Evolutionary conservation across 2,329 filamentous ascomycete species (phyloP).

Genomic region (Xylaria sp.): DNA sequence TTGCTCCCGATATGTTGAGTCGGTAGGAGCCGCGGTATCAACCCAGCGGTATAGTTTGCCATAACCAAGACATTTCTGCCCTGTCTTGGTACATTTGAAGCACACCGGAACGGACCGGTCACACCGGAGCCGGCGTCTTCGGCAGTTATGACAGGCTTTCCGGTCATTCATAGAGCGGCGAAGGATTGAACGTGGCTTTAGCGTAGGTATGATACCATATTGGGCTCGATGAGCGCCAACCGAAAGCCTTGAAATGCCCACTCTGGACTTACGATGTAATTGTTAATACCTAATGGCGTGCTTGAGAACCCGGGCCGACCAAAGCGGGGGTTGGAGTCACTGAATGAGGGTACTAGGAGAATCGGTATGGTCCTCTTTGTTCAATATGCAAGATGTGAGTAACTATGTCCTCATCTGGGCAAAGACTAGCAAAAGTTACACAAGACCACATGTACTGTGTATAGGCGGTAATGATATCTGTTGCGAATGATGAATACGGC

Average conservation of each 20-base stretch:
- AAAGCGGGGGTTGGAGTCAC: not conserved
- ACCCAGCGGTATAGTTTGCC: constrained; percentile 71
- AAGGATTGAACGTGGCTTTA: not conserved
- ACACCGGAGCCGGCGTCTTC: constrained; percentile 69
- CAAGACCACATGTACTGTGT: not conserved
- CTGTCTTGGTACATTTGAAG: constrained; percentile 67
- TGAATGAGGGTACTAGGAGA: not conserved
- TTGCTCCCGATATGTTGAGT: constrained; percentile 53
- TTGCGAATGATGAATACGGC: not conserved
- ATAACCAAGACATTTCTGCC: constrained; percentile 71
- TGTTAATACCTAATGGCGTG: constrained; percentile 14
- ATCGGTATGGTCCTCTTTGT: not conserved
- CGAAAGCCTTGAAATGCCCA: not conserved
- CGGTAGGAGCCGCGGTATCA: constrained; percentile 61
- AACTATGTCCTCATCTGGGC: constrained; percentile 20
- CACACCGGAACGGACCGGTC: constrained; percentile 69
- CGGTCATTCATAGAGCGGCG: constrained; percentile 41
- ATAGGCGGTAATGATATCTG: constrained; percentile 3
- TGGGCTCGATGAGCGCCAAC: constrained; percentile 4
- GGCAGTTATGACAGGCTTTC: constrained; percentile 71
- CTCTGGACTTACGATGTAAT: constrained; percentile 4
- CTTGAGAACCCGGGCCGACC: not conserved
- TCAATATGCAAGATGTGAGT: constrained; percentile 14
- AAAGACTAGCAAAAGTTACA: constrained; percentile 23
- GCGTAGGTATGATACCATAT: constrained; percentile 12